Percentiles rank a stretch among this genome's conserved stretches.
Conservation (phyloP, 1,139 yeast genomes). For the Pichia sp. region DNA sequence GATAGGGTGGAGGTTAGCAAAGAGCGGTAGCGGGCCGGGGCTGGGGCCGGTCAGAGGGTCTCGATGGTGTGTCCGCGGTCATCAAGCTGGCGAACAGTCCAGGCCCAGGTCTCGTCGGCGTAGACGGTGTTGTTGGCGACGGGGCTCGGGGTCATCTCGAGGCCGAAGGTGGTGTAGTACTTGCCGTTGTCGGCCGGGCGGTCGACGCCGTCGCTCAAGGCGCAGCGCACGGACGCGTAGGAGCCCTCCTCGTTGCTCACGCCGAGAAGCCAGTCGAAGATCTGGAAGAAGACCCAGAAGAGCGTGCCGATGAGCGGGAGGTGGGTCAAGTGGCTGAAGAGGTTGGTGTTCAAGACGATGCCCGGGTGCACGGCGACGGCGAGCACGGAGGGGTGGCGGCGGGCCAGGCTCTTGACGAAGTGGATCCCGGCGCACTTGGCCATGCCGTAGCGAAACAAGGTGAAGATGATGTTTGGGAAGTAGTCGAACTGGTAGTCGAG, state of each 20-base stretch:
- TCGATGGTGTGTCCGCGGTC: conserved; percentile 40
- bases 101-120: conserved; percentile 76
- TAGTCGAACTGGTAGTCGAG: conserved; percentile 52
- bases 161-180: conserved; percentile 62
- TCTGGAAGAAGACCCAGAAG: conserved; percentile 65
- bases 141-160: conserved; percentile 48
- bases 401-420: conserved; percentile 59
- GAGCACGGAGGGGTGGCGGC: conserved; percentile 61
- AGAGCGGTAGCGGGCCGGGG: too few relatives aligned
- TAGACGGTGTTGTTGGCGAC: conserved; percentile 57
- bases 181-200: conserved; percentile 60
- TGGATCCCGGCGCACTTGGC: conserved; percentile 83
- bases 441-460: conserved; percentile 76
- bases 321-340: conserved; percentile 71
- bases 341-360: conserved; percentile 70
- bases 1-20: too few relatives aligned
- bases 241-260: conserved; percentile 71
- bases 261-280: conserved; percentile 66
- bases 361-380: conserved; percentile 82
- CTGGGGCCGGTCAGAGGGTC: conserved; percentile 26
- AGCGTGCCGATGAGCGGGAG: conserved; percentile 70
- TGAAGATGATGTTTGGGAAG: conserved; percentile 61
- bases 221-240: conserved; percentile 59
- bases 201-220: conserved; percentile 51
- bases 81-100: conserved; percentile 66